Evolutionary conservation across 2,329 filamentous ascomycete species (phyloP).

Genomic region (Cercospora sp.): DNA sequence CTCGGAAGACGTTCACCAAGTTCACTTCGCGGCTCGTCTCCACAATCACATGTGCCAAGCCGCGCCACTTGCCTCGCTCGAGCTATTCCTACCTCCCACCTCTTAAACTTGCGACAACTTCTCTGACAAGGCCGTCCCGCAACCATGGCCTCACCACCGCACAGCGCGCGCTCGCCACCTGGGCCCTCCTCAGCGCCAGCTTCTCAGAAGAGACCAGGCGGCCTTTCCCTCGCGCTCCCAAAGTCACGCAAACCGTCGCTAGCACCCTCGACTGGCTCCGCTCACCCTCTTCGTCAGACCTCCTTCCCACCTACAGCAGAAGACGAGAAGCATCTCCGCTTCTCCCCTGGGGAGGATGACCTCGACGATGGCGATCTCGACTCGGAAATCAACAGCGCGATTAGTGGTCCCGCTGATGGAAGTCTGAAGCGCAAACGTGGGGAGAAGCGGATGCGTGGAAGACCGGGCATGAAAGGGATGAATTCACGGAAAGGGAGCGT

Average conservation of each 20-base stretch:
- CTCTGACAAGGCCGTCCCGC: slow-evolving; percentile 6
- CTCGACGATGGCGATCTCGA: slow-evolving; percentile 38
- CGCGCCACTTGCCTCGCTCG: slow-evolving; percentile 1
- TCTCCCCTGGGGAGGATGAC: slow-evolving; percentile 34
- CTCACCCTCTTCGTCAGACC: slow-evolving; percentile 75
- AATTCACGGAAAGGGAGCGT: slow-evolving; percentile 24
- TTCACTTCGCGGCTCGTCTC: background rate
- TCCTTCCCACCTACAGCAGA: slow-evolving; percentile 65
- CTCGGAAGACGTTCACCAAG: background rate
- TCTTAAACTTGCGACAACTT: slow-evolving; percentile 1
- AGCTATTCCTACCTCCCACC: background rate
- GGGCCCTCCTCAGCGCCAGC: slow-evolving; percentile 28
- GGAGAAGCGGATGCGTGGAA: slow-evolving; percentile 30
- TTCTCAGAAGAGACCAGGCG: slow-evolving; percentile 60
- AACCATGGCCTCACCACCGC: slow-evolving; percentile 30
- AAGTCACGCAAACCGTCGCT: slow-evolving; percentile 72
- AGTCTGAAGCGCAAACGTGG: slow-evolving; percentile 34
- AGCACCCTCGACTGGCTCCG: slow-evolving; percentile 52
- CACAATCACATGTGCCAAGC: slow-evolving; percentile 7
- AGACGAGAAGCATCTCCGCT: slow-evolving; percentile 21
- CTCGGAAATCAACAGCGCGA: slow-evolving; percentile 39
- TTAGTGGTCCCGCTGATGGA: slow-evolving; percentile 44
- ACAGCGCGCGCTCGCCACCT: slow-evolving; percentile 30
- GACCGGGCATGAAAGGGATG: slow-evolving; percentile 27
- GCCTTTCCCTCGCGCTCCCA: slow-evolving; percentile 56